Conservation (phyloP, 768 basidiomycete species). For the Amyloporia xantha region DNA sequence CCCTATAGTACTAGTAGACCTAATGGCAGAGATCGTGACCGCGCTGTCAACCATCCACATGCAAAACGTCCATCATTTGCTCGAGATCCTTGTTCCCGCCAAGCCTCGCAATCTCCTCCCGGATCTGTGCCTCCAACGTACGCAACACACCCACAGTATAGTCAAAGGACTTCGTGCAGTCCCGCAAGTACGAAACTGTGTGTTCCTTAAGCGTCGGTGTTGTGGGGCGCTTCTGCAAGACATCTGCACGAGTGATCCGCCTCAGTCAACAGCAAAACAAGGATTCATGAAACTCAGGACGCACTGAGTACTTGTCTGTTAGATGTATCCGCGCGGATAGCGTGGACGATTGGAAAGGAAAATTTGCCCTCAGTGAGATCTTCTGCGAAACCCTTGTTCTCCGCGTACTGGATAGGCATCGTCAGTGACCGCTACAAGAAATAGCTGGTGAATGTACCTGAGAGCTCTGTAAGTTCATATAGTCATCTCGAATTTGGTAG, state of each 20-base stretch:
- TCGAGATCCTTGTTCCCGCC: constrained; percentile 71
- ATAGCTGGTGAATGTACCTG: constrained; percentile 63
- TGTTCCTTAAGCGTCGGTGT: constrained; percentile 77
- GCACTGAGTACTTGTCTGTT: constrained; percentile 81
- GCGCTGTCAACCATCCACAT: constrained; percentile 14
- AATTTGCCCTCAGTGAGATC: constrained; percentile 97
- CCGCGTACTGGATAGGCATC: constrained; percentile 72
- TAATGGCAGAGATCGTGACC: background rate
- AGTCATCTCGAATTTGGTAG: constrained; percentile 96
- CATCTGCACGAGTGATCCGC: constrained; percentile 43
- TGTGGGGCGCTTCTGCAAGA: constrained; percentile 82
- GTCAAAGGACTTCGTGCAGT: constrained; percentile 76
- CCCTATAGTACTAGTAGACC: background rate
- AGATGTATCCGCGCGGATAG: constrained; percentile 68
- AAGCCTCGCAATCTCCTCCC: constrained; percentile 58
- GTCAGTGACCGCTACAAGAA: background rate
- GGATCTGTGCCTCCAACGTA: constrained; percentile 62
- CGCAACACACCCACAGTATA: constrained; percentile 73
- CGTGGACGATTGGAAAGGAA: constrained; percentile 92
- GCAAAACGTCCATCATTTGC: constrained; percentile 46
- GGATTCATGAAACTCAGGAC: constrained; percentile 26
- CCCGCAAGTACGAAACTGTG: constrained; percentile 39
- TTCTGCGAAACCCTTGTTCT: constrained; percentile 85
- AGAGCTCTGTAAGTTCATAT: constrained; percentile 87
- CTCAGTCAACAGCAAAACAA: too few species aligned